These are phyloP conservation scores for Penicillium mononematosum DNA, from an alignment of 495 filamentous ascomycete genomes.

Conservation along the genomic window DNA sequence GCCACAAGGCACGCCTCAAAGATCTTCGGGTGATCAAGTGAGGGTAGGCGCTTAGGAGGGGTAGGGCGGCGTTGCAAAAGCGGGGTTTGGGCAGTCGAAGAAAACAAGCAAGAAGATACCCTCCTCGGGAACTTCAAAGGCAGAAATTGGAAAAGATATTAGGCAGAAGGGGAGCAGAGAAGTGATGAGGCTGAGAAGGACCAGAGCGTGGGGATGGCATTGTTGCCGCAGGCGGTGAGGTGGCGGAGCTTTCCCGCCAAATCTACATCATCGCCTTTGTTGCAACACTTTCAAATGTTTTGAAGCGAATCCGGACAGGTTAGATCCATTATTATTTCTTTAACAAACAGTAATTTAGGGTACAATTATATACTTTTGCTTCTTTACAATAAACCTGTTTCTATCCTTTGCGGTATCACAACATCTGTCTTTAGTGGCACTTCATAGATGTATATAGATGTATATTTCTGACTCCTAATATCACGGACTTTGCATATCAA, in stretches of 20 bases:
- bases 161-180: constrained; percentile 24
- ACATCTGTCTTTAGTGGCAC: neutral
- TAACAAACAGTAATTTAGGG: neutral
- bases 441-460: neutral
- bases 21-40: constrained; percentile 4
- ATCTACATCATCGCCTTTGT: constrained; percentile 9
- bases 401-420: neutral
- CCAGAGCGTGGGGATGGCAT: constrained; percentile 26
- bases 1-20: constrained; percentile 25
- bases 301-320: neutral
- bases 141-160: constrained; percentile 12
- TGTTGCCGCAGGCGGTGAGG: constrained; percentile 39
- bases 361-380: neutral
- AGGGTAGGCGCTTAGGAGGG: neutral
- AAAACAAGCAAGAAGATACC: neutral
- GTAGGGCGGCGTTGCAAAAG: neutral
- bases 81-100: neutral
- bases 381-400: neutral
- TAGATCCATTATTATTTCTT: neutral
- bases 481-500: neutral
- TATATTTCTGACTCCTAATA: neutral
- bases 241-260: constrained; percentile 10
- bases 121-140: constrained; percentile 4
- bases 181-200: constrained; percentile 38
- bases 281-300: neutral